Base-by-base conservation (phyloP, 371 early-diverging fungal genomes). In the Mortierella sp. region DNA sequence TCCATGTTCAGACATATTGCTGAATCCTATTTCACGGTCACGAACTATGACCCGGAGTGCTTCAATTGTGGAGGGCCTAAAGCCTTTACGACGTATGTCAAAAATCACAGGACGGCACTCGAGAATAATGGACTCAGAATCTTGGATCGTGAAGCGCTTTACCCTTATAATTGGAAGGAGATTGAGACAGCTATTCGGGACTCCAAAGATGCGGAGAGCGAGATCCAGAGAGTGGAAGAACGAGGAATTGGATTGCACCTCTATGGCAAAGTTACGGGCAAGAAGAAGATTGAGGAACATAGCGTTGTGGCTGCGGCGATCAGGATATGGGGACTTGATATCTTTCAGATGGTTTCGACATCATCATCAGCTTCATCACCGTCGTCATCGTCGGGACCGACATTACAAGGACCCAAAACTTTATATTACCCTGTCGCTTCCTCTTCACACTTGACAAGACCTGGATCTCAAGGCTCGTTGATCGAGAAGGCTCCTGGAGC, bases 11-110 rank as follows among this genome's bases (percentile, higher is more conserved):
- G 87, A 31, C 87, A 89, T 31, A 86, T 88, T 65, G 86, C 85
- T 5, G 88, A 89, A 31, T 66, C 59, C 6, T 81, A 84, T 9
- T 88, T 89, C 41, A 80, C 84, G 2, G 72, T 85, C 8, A 76
- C 82, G 24, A 73, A 79, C 24, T 89, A 87, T 60, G 81, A 87
- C 46, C 83, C 87, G 14, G 76, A 81, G 30, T 89, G 90, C 58
- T 88, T 88, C 68, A 89, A 88, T 50, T 89, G 90, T 37, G 82
- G 84, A 19, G 90, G 90, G 4, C 87, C 88, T 24, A 84, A 84
- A 47, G 88, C 87, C 1, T 85, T 89, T 42, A 88, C 90, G 3
- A 75, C 80, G 0, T 89, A 89, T 60, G 87, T 87, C 4, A 83
- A 83, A 43, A 64, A 81, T 4, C 82, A 87, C 41, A 81, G 83